phyloP scores from a whole-genome alignment of 179 eudicot genomes.

The Silene noctiflora region DNA sequence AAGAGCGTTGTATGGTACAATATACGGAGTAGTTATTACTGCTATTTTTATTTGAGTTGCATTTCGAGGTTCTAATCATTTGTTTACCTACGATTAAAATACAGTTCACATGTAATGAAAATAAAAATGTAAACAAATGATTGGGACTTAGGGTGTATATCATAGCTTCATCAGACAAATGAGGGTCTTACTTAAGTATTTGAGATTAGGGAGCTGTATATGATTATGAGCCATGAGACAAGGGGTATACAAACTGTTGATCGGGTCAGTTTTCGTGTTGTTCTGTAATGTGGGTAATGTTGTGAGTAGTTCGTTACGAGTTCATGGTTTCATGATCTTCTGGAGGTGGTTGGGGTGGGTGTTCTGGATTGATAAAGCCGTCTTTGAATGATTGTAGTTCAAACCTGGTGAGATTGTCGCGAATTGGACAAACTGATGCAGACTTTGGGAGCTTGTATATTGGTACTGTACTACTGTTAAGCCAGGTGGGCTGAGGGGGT shows the following conservation, averaged over 20 bases:
- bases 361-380: too few relatives aligned
- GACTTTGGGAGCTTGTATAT: too few relatives aligned
- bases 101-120: too few relatives aligned
- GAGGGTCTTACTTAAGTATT: background rate
- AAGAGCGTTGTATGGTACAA: too few relatives aligned
- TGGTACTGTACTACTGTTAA: background rate
- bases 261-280: background rate
- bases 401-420: too few relatives aligned
- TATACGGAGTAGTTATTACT: too few relatives aligned
- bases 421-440: too few relatives aligned
- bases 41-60: too few relatives aligned
- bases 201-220: background rate
- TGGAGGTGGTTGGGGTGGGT: background rate
- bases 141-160: too few relatives aligned
- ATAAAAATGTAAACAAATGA: too few relatives aligned
- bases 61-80: background rate
- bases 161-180: too few relatives aligned
- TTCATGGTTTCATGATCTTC: background rate
- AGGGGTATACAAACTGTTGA: background rate
- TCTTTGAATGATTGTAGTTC: too few relatives aligned
- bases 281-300: background rate
- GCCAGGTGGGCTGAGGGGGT: background rate
- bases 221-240: background rate
- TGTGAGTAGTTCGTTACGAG: background rate
- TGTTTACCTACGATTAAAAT: background rate